Evolutionary conservation across 2,329 filamentous ascomycete species (phyloP).

Genomic region (Ascochyta lentis): DNA sequence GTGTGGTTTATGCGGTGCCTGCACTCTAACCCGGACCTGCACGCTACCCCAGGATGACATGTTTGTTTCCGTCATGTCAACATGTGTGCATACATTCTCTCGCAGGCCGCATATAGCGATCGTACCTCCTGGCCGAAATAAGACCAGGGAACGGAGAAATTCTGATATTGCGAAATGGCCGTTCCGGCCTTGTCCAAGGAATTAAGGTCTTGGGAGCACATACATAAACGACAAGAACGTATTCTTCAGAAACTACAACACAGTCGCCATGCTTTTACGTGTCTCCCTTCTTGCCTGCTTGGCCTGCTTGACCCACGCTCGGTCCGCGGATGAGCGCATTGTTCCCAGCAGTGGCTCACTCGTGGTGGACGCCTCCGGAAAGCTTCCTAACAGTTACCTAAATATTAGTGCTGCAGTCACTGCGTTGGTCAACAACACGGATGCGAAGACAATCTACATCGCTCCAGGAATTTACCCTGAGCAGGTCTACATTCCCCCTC

Average conservation of each 20-base stretch:
- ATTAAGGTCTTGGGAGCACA: not conserved
- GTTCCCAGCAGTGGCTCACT: slow-evolving; percentile 22
- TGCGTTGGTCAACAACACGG: slow-evolving; percentile 18
- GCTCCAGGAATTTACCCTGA: slow-evolving; percentile 63
- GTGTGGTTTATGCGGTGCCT: too few relatives aligned
- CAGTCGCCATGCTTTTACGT: slow-evolving; percentile 1
- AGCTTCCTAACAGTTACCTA: slow-evolving; percentile 20
- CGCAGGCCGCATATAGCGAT: not conserved
- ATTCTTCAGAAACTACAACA: not conserved
- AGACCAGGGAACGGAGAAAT: slow-evolving; percentile 8
- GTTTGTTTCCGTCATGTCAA: not conserved
- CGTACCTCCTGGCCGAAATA: not conserved
- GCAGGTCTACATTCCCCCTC: slow-evolving; percentile 60
- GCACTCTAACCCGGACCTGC: too few relatives aligned
- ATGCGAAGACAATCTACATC: slow-evolving; percentile 60
- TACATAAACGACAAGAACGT: not conserved
- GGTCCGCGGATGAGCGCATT: slow-evolving; percentile 2
- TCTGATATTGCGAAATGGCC: not conserved
- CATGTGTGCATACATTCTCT: not conserved
- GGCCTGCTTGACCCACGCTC: not conserved
- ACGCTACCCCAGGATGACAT: not conserved
- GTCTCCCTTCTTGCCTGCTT: not conserved
- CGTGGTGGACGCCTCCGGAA: slow-evolving; percentile 26
- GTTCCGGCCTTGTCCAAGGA: not conserved
- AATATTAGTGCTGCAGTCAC: slow-evolving; percentile 27